These are phyloP conservation scores for Phytomonas francai DNA, from an alignment of 208 protist species.

Conservation along the genomic window DNA sequence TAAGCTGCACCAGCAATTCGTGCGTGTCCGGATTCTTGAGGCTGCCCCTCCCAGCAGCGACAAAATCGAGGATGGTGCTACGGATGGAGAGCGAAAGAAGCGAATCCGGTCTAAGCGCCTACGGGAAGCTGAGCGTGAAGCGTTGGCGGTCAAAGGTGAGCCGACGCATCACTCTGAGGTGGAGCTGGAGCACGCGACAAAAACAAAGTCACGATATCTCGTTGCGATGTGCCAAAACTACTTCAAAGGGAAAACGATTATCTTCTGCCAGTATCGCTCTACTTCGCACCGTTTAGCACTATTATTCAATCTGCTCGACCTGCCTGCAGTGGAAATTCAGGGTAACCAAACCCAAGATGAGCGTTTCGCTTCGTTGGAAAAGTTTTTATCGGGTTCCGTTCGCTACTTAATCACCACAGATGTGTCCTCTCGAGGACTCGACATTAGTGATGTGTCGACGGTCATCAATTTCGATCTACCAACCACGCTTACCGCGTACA, in stretches of 20 bases:
- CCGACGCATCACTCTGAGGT: constrained; percentile 3
- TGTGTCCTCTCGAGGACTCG: constrained; percentile 92
- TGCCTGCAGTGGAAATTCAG: constrained; percentile 73
- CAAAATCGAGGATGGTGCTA: neutral
- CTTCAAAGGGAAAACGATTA: constrained; percentile 68
- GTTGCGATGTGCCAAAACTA: constrained; percentile 76
- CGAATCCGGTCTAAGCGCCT: constrained; percentile 36
- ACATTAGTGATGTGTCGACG: constrained; percentile 94
- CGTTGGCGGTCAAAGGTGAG: neutral
- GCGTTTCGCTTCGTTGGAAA: constrained; percentile 62
- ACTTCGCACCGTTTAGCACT: constrained; percentile 75
- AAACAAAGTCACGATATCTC: constrained; percentile 74
- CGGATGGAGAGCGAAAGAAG: constrained; percentile 23
- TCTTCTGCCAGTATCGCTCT: constrained; percentile 84
- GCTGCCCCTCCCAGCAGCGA: neutral
- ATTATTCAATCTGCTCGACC: constrained; percentile 64
- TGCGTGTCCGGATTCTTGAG: constrained; percentile 47
- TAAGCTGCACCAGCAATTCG: constrained; percentile 84
- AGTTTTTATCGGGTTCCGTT: constrained; percentile 70
- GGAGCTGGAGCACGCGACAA: constrained; percentile 53
- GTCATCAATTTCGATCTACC: constrained; percentile 98
- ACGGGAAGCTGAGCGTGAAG: constrained; percentile 20
- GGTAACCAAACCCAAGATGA: constrained; percentile 83
- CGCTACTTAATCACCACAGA: constrained; percentile 91
- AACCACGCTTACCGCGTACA: constrained; percentile 95